phyloP scores from a whole-genome alignment of 2,329 filamentous ascomycete genomes.

The Aspergillus proliferans region DNA sequence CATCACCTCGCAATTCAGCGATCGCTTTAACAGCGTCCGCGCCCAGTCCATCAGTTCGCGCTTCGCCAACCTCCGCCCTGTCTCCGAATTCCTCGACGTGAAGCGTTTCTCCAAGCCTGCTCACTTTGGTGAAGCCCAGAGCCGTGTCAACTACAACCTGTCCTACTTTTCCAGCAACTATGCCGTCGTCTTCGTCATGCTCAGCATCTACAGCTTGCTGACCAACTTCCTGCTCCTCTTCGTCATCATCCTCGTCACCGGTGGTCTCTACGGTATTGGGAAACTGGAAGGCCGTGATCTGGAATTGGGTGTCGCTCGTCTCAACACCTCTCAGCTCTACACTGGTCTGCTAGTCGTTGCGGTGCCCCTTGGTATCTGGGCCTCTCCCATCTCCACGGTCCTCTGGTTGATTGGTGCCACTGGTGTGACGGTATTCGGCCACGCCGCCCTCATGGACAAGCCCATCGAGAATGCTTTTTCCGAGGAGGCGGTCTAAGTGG shows the following conservation, averaged over 20 bases:
- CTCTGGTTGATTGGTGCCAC: constrained; percentile 96
- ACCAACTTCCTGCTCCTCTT: constrained; percentile 83
- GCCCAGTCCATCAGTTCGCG: constrained; percentile 71
- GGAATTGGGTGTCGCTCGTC: constrained; percentile 73
- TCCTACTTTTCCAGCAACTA: constrained; percentile 99
- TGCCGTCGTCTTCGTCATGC: constrained; percentile 85
- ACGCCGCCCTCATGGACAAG: constrained; percentile 94
- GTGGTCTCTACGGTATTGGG: constrained; percentile 84
- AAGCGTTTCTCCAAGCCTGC: constrained; percentile 92
- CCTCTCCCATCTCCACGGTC: constrained; percentile 75
- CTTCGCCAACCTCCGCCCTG: constrained; percentile 85
- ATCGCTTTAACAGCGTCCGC: constrained; percentile 78
- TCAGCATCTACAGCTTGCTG: constrained; percentile 90
- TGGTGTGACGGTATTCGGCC: constrained; percentile 87
- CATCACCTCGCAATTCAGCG: constrained; percentile 85
- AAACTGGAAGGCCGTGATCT: constrained; percentile 85
- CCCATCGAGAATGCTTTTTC: constrained; percentile 99
- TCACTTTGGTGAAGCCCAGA: constrained; percentile 86
- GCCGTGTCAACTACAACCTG: constrained; percentile 93
- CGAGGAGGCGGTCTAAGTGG: constrained; percentile 99
- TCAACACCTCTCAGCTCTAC: constrained; percentile 89
- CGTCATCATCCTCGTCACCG: constrained; percentile 80
- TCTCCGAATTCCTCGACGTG: constrained; percentile 91
- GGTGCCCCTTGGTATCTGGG: constrained; percentile 76
- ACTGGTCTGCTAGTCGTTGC: constrained; percentile 77